Evolutionary conservation across 2,329 filamentous ascomycete species (phyloP), one percentile per base, ranked within the genome.

Genomic region (Zalaria sp.): DNA sequence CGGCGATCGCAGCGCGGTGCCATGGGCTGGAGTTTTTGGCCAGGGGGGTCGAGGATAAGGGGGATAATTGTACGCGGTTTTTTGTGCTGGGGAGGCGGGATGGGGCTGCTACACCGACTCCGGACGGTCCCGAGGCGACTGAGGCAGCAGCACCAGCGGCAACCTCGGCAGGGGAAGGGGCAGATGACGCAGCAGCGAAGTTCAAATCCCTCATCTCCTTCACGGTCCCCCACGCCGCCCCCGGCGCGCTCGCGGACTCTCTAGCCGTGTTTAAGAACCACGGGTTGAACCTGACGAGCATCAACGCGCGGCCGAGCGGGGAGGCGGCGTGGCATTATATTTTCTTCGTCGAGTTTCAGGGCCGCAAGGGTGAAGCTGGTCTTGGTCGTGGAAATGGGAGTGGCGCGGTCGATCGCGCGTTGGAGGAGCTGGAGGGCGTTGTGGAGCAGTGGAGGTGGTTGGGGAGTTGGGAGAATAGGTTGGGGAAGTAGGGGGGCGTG

Each of bases 311-410:
- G 48, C 89, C 89, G 4, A 87, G 83, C 53, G 73, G 83, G 43
- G 67, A 73, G 34, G 65, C 68, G 50, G 77, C 82, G 18, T 96
- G 93, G 75, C 79, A 93, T 58, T 96, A 96, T 63, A 75, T 95
- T 32, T 95, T 96, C 65, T 88, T 96, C 57, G 79, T 95, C 27
- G 89, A 96, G 67, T 87, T 93, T 53, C 75, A 82, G 57, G 81
- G 82, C 1, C 71, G 76, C 57, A 64, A 63, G 49, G 35, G 43
- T 25, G 52, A 58, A 43, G 27, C 11, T 5, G 41, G 26, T 9
- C 36, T 39, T 10, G 41, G 32, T 18, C 37, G 37, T 11, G 69
- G 3, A 7, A 32, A 32, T 7, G 29, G 29, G 7, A 32, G 29
- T 7, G 29, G 29, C 29, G 67, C 68, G 46, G 79, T 87, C 10